phyloP scores from a whole-genome alignment of 805 yeast species.

The Spathaspora passalidarum region DNA sequence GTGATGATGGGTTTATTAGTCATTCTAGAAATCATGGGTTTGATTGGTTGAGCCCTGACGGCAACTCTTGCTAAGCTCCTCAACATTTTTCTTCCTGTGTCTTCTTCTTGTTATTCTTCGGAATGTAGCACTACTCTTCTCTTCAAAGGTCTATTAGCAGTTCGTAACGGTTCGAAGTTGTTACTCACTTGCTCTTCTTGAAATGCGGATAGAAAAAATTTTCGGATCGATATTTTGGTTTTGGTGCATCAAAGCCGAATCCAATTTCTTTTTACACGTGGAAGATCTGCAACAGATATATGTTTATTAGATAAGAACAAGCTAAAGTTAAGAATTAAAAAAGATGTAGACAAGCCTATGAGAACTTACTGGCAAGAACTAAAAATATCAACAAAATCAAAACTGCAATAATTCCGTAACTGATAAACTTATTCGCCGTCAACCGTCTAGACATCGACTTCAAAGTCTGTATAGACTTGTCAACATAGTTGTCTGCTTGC shows the following conservation, averaged over 20 bases:
- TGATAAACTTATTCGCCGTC: slow-evolving; percentile 86
- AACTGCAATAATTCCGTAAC: slow-evolving; percentile 88
- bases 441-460: slow-evolving; percentile 89
- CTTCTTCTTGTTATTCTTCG: too few relatives aligned
- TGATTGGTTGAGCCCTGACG: not conserved
- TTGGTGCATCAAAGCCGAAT: too few relatives aligned
- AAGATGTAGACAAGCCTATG: slow-evolving; percentile 29
- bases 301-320: not conserved
- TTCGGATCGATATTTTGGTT: not conserved
- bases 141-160: not conserved
- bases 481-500: slow-evolving; percentile 92
- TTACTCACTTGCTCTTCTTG: not conserved
- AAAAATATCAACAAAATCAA: slow-evolving; percentile 76
- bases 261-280: not conserved
- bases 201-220: not conserved
- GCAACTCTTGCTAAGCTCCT: not conserved
- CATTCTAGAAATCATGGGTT: not conserved
- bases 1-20: not conserved
- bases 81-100: not conserved
- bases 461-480: slow-evolving; percentile 80
- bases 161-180: not conserved
- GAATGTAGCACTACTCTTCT: not conserved
- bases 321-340: not conserved
- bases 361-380: slow-evolving; percentile 80
- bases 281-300: not conserved